These are phyloP conservation scores for Sporopachydermia quercuum DNA, from an alignment of 805 yeast genomes.

Conservation along the genomic window DNA sequence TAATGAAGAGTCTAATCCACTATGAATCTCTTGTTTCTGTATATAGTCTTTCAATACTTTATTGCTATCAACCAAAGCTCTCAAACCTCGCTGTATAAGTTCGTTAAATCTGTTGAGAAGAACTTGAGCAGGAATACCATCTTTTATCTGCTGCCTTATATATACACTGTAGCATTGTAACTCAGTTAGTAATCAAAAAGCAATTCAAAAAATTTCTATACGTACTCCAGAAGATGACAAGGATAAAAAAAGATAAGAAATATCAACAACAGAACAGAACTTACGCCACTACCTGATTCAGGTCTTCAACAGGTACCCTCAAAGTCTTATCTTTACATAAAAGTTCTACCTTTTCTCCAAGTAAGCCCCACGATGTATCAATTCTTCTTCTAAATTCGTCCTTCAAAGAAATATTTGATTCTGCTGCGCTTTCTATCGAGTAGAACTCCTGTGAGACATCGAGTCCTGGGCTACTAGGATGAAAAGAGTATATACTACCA, in stretches of 20 bases:
- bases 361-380: conserved; percentile 35
- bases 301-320: conserved; percentile 41
- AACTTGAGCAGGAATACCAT: conserved; percentile 21
- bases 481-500: conserved; percentile 26
- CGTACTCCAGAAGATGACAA: too few species aligned
- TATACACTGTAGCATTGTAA: conserved; percentile 20
- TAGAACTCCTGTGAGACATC: background rate
- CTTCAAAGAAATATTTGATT: background rate
- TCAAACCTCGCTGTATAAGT: conserved; percentile 30
- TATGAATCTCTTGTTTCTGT: conserved; percentile 14
- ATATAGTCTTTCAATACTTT: conserved; percentile 17
- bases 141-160: conserved; percentile 22
- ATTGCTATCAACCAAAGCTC: conserved; percentile 22
- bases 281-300: conserved; percentile 29
- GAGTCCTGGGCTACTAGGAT: conserved; percentile 19
- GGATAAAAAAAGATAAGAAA: too few species aligned
- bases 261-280: too few species aligned
- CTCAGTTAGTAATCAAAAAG: too few species aligned
- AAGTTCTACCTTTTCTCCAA: conserved; percentile 28
- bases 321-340: conserved; percentile 34
- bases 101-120: conserved; percentile 31
- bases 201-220: too few species aligned
- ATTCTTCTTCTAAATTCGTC: conserved; percentile 14
- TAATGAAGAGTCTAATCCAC: background rate
- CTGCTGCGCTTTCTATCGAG: background rate